Evolutionary conservation across 192 early-diverging fungal species (phyloP).

Genomic region (Coemansia sp.): DNA sequence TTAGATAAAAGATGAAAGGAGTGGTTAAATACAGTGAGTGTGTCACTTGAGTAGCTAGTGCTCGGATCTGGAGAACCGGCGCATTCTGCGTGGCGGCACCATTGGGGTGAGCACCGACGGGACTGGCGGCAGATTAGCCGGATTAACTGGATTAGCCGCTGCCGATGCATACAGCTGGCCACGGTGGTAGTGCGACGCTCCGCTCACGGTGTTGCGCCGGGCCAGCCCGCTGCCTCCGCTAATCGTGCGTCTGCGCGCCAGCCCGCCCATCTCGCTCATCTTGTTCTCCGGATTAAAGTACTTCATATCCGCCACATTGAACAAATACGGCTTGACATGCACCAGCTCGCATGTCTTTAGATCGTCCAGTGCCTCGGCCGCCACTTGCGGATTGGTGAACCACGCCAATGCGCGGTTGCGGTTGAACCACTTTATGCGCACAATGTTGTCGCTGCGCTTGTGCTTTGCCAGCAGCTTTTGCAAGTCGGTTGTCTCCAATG

Average conservation of each 20-base stretch:
- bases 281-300: slow-evolving; percentile 54
- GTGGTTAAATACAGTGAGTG: background rate
- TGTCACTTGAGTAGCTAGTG: slow-evolving; percentile 2
- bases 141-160: slow-evolving; percentile 13
- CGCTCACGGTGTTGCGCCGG: slow-evolving; percentile 57
- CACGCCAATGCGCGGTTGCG: slow-evolving; percentile 54
- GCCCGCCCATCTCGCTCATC: slow-evolving; percentile 35
- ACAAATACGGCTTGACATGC: slow-evolving; percentile 48
- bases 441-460: slow-evolving; percentile 56
- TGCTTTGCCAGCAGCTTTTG: slow-evolving; percentile 44
- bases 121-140: slow-evolving; percentile 27
- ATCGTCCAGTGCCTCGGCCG: slow-evolving; percentile 45
- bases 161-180: slow-evolving; percentile 42
- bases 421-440: slow-evolving; percentile 58
- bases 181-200: slow-evolving; percentile 55
- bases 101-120: slow-evolving; percentile 26
- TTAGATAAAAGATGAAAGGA: background rate
- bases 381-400: slow-evolving; percentile 50
- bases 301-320: slow-evolving; percentile 45
- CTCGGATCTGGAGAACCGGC: slow-evolving; percentile 30
- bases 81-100: slow-evolving; percentile 33
- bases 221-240: slow-evolving; percentile 44
- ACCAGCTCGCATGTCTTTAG: slow-evolving; percentile 48
- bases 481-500: slow-evolving; percentile 51
- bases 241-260: slow-evolving; percentile 52